These are phyloP conservation scores for Tulasnella sp. DNA, from an alignment of 768 basidiomycete species.

Conservation along the genomic window DNA sequence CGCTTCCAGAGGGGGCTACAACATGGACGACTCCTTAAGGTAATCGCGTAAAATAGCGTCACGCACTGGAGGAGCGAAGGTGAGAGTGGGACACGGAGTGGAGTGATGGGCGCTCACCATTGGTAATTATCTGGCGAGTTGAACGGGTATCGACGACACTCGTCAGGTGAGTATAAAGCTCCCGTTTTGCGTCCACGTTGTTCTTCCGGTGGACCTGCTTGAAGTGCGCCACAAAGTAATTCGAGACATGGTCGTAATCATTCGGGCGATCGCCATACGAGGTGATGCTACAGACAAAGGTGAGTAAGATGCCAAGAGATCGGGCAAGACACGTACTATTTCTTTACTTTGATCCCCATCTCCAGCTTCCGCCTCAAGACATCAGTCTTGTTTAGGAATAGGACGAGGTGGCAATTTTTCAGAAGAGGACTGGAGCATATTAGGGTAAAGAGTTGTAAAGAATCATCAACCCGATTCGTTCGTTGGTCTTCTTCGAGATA, in stretches of 20 bases:
- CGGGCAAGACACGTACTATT: slow-evolving; percentile 7
- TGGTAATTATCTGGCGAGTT: slow-evolving; percentile 6
- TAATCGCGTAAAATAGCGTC: slow-evolving; percentile 13
- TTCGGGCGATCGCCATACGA: slow-evolving; percentile 19
- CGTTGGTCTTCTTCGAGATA: slow-evolving; percentile 18
- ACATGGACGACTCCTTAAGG: slow-evolving; percentile 14
- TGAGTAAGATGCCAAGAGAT: background rate
- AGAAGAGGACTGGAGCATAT: slow-evolving; percentile 19
- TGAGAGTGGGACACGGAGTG: background rate
- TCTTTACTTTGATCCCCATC: slow-evolving; percentile 17
- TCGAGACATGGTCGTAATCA: slow-evolving; percentile 15
- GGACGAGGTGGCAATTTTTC: slow-evolving; percentile 17
- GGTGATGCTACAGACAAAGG: slow-evolving; percentile 2
- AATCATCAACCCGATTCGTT: slow-evolving; percentile 19
- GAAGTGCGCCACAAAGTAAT: slow-evolving; percentile 17
- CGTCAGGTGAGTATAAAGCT: slow-evolving; percentile 14
- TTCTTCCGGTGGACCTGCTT: slow-evolving; percentile 17
- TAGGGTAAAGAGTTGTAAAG: slow-evolving; percentile 18
- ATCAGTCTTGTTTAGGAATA: slow-evolving; percentile 20
- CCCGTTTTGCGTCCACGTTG: slow-evolving; percentile 14
- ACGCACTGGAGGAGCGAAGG: background rate
- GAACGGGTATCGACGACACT: slow-evolving; percentile 9
- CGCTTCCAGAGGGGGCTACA: background rate
- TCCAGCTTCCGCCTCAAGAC: slow-evolving; percentile 17
- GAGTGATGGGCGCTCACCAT: background rate